phyloP scores from a whole-genome alignment of 345 rosid species.

The Cardamine resedifolia region DNA sequence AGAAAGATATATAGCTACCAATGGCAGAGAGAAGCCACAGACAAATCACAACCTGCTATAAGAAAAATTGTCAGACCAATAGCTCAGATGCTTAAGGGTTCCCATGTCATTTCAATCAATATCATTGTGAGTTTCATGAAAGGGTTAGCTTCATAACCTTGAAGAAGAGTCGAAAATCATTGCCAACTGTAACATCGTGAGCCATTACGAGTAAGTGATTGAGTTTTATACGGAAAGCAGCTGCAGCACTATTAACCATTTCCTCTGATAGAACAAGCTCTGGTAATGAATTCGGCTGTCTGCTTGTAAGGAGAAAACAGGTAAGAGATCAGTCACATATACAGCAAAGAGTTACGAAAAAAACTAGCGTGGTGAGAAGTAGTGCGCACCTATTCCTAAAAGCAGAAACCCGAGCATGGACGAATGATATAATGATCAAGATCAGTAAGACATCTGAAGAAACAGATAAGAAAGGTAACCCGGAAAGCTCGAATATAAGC shows the following conservation, averaged over 20 bases:
- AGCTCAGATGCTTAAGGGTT: slow-evolving; percentile 1
- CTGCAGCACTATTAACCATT: slow-evolving; percentile 78
- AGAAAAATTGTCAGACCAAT: slow-evolving; percentile 9
- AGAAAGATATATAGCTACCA: slow-evolving; percentile 80
- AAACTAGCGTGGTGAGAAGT: background rate
- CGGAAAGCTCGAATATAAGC: slow-evolving; percentile 74
- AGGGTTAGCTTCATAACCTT: slow-evolving; percentile 46
- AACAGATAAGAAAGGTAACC: slow-evolving; percentile 73
- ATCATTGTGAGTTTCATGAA: slow-evolving; percentile 9
- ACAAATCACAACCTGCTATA: slow-evolving; percentile 76
- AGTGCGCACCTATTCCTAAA: slow-evolving; percentile 53
- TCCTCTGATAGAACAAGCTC: slow-evolving; percentile 85
- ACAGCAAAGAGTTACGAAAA: background rate
- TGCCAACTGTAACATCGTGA: slow-evolving; percentile 81
- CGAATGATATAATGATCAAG: slow-evolving; percentile 51
- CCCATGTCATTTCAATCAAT: background rate
- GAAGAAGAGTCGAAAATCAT: slow-evolving; percentile 76
- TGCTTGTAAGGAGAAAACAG: slow-evolving; percentile 16
- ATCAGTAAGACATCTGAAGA: slow-evolving; percentile 79
- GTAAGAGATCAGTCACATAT: background rate
- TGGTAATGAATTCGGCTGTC: slow-evolving; percentile 48
- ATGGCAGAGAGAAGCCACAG: slow-evolving; percentile 85
- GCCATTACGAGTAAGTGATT: slow-evolving; percentile 80
- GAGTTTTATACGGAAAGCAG: slow-evolving; percentile 74
- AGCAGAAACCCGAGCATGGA: slow-evolving; percentile 61